Evolutionary conservation across 805 yeast genomes (phyloP).

Genomic region (Kockiozyma suomiensis): DNA sequence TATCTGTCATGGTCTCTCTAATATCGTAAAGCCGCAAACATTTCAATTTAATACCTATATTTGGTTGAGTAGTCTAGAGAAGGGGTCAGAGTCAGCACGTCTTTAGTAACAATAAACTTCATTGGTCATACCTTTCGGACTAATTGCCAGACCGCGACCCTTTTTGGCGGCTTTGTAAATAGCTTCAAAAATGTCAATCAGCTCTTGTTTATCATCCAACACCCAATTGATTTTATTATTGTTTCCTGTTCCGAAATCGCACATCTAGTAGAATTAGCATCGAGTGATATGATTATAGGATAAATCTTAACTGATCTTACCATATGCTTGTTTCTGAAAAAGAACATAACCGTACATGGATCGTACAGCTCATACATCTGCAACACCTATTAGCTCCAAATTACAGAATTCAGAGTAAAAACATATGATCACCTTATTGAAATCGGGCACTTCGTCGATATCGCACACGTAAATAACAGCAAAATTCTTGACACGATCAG

Average conservation of each 20-base stretch:
- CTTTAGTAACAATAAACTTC: not conserved
- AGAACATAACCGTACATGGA: slow-evolving; percentile 91
- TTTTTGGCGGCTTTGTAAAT: slow-evolving; percentile 88
- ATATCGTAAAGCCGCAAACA: not conserved
- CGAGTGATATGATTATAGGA: no score
- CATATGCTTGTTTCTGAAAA: slow-evolving; percentile 63
- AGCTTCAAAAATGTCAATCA: slow-evolving; percentile 88
- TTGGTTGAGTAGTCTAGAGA: slow-evolving; percentile 38
- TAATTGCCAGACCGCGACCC: slow-evolving; percentile 87
- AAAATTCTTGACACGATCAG: slow-evolving; percentile 83
- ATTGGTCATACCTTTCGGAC: slow-evolving; percentile 57
- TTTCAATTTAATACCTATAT: slow-evolving; percentile 30
- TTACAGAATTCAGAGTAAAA: no score
- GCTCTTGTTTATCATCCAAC: slow-evolving; percentile 76
- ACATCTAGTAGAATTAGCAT: slow-evolving; percentile 61
- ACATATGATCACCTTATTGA: slow-evolving; percentile 49
- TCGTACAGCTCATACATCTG: slow-evolving; percentile 88
- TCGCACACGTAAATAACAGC: slow-evolving; percentile 89
- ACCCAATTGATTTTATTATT: slow-evolving; percentile 90
- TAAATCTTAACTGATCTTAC: slow-evolving; percentile 8
- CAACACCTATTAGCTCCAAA: slow-evolving; percentile 17
- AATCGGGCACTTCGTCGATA: slow-evolving; percentile 85
- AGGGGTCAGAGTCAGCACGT: not conserved
- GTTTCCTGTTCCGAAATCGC: slow-evolving; percentile 98
- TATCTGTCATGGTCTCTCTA: no score